These are phyloP conservation scores for Henningerozyma blattae DNA, from an alignment of 805 yeast species.

Conservation along the genomic window DNA sequence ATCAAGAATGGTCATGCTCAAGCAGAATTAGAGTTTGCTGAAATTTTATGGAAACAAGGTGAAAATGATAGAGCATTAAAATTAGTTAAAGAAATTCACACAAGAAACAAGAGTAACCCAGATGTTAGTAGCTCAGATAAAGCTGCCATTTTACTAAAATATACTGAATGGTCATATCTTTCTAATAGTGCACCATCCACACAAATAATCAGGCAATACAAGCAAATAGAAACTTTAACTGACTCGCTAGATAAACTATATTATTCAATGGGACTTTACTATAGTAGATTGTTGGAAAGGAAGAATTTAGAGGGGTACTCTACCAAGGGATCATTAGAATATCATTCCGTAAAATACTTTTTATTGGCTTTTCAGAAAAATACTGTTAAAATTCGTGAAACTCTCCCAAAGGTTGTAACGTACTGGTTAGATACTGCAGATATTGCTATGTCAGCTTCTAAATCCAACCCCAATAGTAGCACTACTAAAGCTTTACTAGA, in stretches of 20 bases:
- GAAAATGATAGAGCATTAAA: constrained; percentile 77
- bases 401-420: constrained; percentile 80
- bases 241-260: constrained; percentile 65
- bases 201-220: constrained; percentile 60
- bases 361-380: constrained; percentile 26
- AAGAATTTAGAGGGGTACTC: constrained; percentile 31
- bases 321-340: constrained; percentile 20
- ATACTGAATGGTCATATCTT: constrained; percentile 79
- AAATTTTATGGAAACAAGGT: constrained; percentile 80
- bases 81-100: constrained; percentile 31
- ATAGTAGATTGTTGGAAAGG: constrained; percentile 63
- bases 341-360: constrained; percentile 20
- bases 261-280: constrained; percentile 70
- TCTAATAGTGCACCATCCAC: constrained; percentile 75
- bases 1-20: constrained; percentile 21
- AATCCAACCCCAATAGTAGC: constrained; percentile 12
- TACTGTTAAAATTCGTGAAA: constrained; percentile 60
- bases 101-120: constrained; percentile 8
- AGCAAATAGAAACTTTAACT: constrained; percentile 41
- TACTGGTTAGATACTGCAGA: constrained; percentile 74
- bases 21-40: constrained; percentile 67
- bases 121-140: constrained; percentile 16
- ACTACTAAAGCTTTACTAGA: constrained; percentile 22
- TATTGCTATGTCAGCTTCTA: constrained; percentile 10
- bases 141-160: constrained; percentile 48